Evolutionary conservation across 2,329 filamentous ascomycete genomes (phyloP), one percentile per base, ranked within the genome.

Genomic region (Ophiobolus disseminans): DNA sequence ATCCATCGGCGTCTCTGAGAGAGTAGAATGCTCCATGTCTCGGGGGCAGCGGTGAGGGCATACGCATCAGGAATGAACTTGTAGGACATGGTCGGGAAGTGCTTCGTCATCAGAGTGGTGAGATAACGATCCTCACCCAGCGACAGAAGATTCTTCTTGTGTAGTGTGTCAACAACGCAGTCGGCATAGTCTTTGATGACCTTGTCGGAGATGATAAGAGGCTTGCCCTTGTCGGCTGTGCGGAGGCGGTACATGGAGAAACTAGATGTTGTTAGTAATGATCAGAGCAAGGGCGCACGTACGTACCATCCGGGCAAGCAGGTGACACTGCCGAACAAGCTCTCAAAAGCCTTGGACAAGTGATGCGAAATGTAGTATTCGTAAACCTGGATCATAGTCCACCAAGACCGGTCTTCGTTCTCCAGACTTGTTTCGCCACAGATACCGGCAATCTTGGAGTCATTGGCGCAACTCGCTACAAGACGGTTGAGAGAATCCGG

Each of bases 361-460:
- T 99, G 89, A 81, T 99, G 94, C 22, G 94, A 97, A 69, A 99
- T 99, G 74, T 92, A 99, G 80, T 99, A 99, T 74, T 99, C 94
- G 77, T 99, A 99, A 58, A 99, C 94, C 74, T 99, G 94, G 67
- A 99, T 99, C 94, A 99, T 99, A 10, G 94, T 99, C 90, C 91
- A 96, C 91, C 92, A 97, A 65, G 87, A 92, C 60, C 87, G 84
- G 65, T 97, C 91, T 73, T 97, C 93, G 66, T 99, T 99, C 72
- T 97, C 90, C 66, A 99, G 80, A 73, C 88, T 94, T 1, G 94
- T 99, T 74, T 99, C 94, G 70, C 94, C 94, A 72, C 94, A 99
- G 54, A 97, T 97, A 76, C 93, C 94, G 19, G 90, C 91, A 77
- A 99, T 96, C 78, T 95, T 96, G 23, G 91, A 87, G 72, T 99